These are phyloP conservation scores for Phytophthora fragariaefolia DNA, from an alignment of 352 stramenopile species.

Conservation along the genomic window DNA sequence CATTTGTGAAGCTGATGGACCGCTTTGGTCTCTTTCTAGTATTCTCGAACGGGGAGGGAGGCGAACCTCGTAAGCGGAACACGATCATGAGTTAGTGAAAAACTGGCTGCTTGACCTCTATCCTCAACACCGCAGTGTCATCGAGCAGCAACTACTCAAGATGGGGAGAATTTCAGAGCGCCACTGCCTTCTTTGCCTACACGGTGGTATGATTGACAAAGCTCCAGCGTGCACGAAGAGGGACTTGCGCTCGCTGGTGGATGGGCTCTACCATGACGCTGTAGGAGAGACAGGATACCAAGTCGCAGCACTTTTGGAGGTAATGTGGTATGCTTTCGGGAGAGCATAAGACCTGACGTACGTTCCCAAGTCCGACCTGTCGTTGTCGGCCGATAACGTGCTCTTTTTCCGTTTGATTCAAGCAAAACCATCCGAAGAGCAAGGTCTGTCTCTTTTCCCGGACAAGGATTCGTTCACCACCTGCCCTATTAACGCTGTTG, in stretches of 20 bases:
- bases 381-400: too few relatives aligned
- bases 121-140: neutral
- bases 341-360: slow-evolving; percentile 17
- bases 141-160: slow-evolving; percentile 20
- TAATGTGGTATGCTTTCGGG: slow-evolving; percentile 21
- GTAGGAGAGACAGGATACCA: too few relatives aligned
- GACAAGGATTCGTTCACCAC: too few relatives aligned
- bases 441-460: too few relatives aligned
- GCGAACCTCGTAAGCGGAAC: slow-evolving; percentile 3
- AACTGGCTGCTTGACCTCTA: slow-evolving; percentile 23
- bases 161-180: slow-evolving; percentile 6
- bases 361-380: slow-evolving; percentile 23
- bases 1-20: slow-evolving; percentile 23
- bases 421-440: too few relatives aligned
- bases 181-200: neutral
- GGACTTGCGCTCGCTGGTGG: slow-evolving; percentile 7
- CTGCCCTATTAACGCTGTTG: too few relatives aligned
- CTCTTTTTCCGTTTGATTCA: too few relatives aligned
- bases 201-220: too few relatives aligned
- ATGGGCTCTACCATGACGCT: slow-evolving; percentile 1
- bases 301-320: too few relatives aligned
- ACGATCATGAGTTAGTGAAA: slow-evolving; percentile 24
- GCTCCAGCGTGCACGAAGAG: slow-evolving; percentile 21
- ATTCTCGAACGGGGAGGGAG: slow-evolving; percentile 3
- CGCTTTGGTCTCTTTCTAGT: slow-evolving; percentile 14